Evolutionary conservation across 1,139 yeast genomes (phyloP).

Genomic region (Candida sp.): DNA sequence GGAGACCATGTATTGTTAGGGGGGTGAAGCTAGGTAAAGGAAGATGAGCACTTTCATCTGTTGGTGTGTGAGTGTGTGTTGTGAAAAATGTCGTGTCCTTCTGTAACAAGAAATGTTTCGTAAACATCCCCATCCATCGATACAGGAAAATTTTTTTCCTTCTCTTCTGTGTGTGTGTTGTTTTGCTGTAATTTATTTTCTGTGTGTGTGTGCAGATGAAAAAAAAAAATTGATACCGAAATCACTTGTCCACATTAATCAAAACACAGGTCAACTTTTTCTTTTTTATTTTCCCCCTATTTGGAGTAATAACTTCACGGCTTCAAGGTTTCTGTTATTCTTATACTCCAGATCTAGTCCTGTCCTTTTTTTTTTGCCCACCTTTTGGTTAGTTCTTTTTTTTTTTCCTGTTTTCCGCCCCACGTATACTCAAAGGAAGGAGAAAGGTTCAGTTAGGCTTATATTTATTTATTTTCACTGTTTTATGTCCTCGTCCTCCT

Average conservation of each 20-base stretch:
- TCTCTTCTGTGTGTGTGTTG: background rate
- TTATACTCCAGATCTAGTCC: background rate
- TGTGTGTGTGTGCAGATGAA: no score
- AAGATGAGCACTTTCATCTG: no score
- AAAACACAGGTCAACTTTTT: background rate
- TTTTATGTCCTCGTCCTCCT: constrained; percentile 2
- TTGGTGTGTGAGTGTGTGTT: no score
- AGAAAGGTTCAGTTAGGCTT: background rate
- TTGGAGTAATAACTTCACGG: background rate
- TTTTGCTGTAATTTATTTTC: no score
- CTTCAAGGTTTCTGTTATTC: background rate
- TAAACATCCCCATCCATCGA: background rate
- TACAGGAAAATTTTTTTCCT: background rate
- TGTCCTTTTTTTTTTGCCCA: background rate
- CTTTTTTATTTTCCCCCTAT: background rate
- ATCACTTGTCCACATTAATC: background rate
- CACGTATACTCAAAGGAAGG: background rate
- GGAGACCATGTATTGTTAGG: no score
- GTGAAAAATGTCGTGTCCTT: background rate
- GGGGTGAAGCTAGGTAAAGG: no score
- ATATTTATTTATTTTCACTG: no score
- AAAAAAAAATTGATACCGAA: no score
- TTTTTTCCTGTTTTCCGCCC: background rate
- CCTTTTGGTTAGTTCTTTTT: background rate
- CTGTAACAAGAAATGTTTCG: background rate